Conservation (phyloP, 2,329 filamentous ascomycete species). For the Escovopsis weberi region DNA sequence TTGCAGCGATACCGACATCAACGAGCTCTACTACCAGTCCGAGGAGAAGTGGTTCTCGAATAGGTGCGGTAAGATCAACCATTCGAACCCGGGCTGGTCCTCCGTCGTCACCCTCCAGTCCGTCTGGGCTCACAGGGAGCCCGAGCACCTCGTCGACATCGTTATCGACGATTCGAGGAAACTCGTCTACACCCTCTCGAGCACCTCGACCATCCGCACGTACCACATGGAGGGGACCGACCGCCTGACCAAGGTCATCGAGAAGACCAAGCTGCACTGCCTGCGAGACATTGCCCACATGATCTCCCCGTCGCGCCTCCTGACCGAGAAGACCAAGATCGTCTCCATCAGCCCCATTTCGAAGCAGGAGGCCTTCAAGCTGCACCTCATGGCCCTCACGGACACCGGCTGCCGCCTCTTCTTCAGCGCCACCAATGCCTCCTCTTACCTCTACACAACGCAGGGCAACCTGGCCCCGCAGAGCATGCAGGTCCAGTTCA, state of each 20-base stretch:
- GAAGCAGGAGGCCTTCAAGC: slow-evolving; percentile 60
- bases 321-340: slow-evolving; percentile 56
- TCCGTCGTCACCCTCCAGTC: slow-evolving; percentile 41
- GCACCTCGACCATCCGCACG: slow-evolving; percentile 73
- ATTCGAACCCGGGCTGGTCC: slow-evolving; percentile 60
- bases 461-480: slow-evolving; percentile 56
- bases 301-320: slow-evolving; percentile 56
- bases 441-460: slow-evolving; percentile 47
- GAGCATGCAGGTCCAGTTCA: slow-evolving; percentile 95
- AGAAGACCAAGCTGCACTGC: slow-evolving; percentile 47
- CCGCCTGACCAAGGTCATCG: slow-evolving; percentile 48
- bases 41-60: slow-evolving; percentile 95
- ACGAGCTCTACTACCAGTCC: slow-evolving; percentile 91
- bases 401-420: slow-evolving; percentile 84
- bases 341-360: slow-evolving; percentile 79
- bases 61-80: slow-evolving; percentile 76
- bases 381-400: slow-evolving; percentile 83
- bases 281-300: slow-evolving; percentile 73
- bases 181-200: slow-evolving; percentile 83
- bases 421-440: slow-evolving; percentile 73
- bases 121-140: slow-evolving; percentile 35
- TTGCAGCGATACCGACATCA: slow-evolving; percentile 67
- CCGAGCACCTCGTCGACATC: slow-evolving; percentile 62
- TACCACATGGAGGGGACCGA: slow-evolving; percentile 66
- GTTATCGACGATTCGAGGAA: slow-evolving; percentile 78